Evolutionary conservation across 108 stramenopile species (phyloP), one percentile per base, ranked within the genome.

Genomic region (Poteriospumella lacustris): DNA sequence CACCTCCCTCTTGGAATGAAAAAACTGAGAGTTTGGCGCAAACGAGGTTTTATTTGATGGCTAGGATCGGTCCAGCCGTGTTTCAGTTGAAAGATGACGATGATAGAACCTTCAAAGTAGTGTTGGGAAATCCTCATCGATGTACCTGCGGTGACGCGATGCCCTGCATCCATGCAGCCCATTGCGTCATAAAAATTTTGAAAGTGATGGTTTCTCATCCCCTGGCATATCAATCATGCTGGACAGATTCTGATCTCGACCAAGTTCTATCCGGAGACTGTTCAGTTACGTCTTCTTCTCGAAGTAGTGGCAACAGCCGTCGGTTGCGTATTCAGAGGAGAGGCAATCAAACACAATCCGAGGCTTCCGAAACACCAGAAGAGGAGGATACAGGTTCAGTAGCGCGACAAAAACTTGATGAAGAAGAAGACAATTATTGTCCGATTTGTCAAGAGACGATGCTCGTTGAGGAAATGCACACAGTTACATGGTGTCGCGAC

Each of bases 371-470:
- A n/a, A 64, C 28, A 64, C 36, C 31, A 33, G 5, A 64, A 24
- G 36, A 26, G 9, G 47, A 52, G 9, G 9, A 19, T 52, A 19
- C 15, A 15, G 19, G 19, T 52, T 9, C 47, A 15, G 60, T 64
- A 31, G 3, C 15, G 9, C 60, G 60, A 64, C 60, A 64, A 64
- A 9, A 19, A 33, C 60, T 64, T 19, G 12, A 12, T 12, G 12
- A 3, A 64, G 60, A 64, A 34, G 29, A 64, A 24, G 29, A 19
- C 9, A 33, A 64, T 31, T 5, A 26, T 31, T 64, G 60, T 64
- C 3, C 60, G 9, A 64, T 64, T 34, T 64, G 60, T 64, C 60
- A 64, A 64, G 60, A 64, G 28, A 34, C 28, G 15, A 64, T 64
- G 60, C 28, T 3, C 5, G 36, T 5, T 31, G 60, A 64, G 28